Conservation (phyloP, 176 grass and related monocot genomes). For the Raddia distichophylla region DNA sequence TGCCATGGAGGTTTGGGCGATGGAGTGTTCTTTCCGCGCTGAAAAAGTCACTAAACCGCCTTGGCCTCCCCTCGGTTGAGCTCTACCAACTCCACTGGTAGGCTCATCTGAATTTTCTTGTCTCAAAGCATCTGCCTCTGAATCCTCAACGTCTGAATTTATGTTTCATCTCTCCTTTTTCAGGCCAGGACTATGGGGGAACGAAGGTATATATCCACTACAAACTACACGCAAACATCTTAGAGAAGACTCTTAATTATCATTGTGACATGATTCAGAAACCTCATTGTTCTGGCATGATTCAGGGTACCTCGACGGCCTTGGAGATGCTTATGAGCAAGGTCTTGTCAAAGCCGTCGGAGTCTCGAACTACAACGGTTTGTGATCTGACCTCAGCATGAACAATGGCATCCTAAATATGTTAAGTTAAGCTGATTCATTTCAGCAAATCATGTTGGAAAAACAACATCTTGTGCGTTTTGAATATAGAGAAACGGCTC, state of each 20-base stretch:
- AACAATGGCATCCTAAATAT: neutral
- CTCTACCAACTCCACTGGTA: conserved; percentile 98
- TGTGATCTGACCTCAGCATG: conserved; percentile 4
- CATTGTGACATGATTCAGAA: neutral
- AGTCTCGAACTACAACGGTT: conserved; percentile 94
- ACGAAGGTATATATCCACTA: conserved; percentile 58
- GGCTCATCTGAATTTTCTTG: neutral
- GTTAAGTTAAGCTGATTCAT: too few species aligned
- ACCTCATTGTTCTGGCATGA: conserved; percentile 25
- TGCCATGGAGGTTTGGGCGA: conserved; percentile 89
- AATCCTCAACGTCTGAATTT: neutral
- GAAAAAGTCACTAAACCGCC: conserved; percentile 75
- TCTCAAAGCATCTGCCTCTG: conserved; percentile 1
- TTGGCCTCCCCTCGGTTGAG: conserved; percentile 72
- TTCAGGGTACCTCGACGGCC: conserved; percentile 83
- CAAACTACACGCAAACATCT: neutral
- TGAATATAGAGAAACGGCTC: neutral
- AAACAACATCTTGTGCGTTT: too few species aligned
- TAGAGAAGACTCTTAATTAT: neutral
- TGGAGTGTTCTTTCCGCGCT: conserved; percentile 80
- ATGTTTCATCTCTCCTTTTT: conserved; percentile 30
- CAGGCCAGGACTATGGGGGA: conserved; percentile 97
- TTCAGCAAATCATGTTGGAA: too few species aligned
- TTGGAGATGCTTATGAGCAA: conserved; percentile 94
- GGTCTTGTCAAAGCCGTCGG: conserved; percentile 89